Evolutionary conservation across 1,284 basidiomycete genomes (phyloP).

Genomic region (Athelia psychrophila): DNA sequence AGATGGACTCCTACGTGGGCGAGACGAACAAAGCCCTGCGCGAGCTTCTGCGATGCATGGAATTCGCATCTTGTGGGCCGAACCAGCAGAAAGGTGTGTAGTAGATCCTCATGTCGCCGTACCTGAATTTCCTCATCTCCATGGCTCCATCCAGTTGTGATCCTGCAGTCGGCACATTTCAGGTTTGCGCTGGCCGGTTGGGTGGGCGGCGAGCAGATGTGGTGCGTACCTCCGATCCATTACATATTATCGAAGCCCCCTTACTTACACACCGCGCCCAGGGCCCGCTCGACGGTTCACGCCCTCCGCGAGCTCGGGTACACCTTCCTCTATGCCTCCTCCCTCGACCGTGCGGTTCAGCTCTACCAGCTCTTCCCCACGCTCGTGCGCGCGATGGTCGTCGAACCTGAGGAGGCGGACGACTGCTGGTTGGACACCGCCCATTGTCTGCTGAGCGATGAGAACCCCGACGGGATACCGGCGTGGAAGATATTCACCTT

Average conservation of each 20-base stretch:
- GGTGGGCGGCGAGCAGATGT: background rate
- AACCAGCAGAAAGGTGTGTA: too few relatives aligned
- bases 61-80: too few relatives aligned
- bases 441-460: background rate
- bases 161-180: background rate
- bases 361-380: conserved; percentile 24
- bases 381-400: conserved; percentile 20
- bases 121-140: too few relatives aligned
- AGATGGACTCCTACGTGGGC: too few relatives aligned
- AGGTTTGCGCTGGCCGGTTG: background rate
- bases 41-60: too few relatives aligned
- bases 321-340: background rate
- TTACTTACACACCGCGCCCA: background rate
- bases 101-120: too few relatives aligned
- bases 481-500: conserved; percentile 31
- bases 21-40: too few relatives aligned
- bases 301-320: background rate
- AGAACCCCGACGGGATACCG: conserved; percentile 23
- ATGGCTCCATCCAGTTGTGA: too few relatives aligned
- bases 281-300: background rate
- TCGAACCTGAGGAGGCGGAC: conserved; percentile 16
- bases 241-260: background rate
- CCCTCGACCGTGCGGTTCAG: background rate
- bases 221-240: background rate
- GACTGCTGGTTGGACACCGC: background rate